Percentiles rank a stretch among this genome's conserved stretches.
Conservation (phyloP, 805 yeast species). For the Yamadazyma sp. region DNA sequence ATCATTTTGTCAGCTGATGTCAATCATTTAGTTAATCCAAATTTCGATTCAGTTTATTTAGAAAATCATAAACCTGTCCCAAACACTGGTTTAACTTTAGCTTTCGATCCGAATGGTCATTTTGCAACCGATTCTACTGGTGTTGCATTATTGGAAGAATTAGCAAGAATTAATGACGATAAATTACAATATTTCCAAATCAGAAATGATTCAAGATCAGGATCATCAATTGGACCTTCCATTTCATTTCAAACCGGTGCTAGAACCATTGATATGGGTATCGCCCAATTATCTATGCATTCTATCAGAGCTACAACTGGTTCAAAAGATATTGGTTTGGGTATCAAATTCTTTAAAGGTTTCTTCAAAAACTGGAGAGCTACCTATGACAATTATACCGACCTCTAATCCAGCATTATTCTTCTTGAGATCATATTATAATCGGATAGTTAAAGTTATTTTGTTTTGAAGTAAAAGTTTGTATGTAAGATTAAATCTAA, state of each 20-base stretch:
- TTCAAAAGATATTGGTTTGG: constrained; percentile 71
- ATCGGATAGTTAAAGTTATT: too few relatives aligned
- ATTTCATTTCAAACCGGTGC: constrained; percentile 65
- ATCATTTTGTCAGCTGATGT: constrained; percentile 83
- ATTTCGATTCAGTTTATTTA: constrained; percentile 63
- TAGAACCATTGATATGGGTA: constrained; percentile 76
- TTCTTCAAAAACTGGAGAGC: constrained; percentile 67
- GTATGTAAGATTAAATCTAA: too few relatives aligned
- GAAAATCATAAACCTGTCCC: constrained; percentile 80
- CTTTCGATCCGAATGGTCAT: constrained; percentile 76
- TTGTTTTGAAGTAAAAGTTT: too few relatives aligned
- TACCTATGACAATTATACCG: constrained; percentile 51
- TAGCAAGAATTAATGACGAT: constrained; percentile 65
- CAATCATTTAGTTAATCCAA: constrained; percentile 78
- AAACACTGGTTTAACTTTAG: constrained; percentile 68
- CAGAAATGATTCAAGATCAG: constrained; percentile 80
- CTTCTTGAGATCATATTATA: too few relatives aligned
- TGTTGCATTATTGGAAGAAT: constrained; percentile 62
- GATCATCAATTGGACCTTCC: constrained; percentile 85
- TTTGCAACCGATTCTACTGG: constrained; percentile 83
- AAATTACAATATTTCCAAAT: constrained; percentile 78
- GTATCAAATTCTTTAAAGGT: constrained; percentile 66
- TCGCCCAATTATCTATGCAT: constrained; percentile 84
- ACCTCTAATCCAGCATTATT: constrained; percentile 21
- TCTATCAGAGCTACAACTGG: constrained; percentile 81